A percentile compares a stretch with the other conserved stretches of the same genome.
Evolutionary conservation across 2,329 filamentous ascomycete genomes (phyloP).

Genomic region (Colletotrichum viniferum): DNA sequence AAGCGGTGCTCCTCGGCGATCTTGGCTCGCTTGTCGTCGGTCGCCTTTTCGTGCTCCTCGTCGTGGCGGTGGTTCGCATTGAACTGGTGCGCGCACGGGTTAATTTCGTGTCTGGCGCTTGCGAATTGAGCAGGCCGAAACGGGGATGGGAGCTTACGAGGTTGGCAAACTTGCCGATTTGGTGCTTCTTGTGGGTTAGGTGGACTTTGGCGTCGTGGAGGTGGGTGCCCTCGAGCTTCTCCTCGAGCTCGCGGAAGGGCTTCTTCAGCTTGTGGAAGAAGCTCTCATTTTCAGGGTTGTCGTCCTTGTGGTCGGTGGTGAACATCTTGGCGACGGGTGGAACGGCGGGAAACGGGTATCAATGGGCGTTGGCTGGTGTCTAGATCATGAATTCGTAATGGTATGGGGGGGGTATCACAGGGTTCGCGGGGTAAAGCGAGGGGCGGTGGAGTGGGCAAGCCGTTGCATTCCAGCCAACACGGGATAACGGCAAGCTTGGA

Average conservation of each 20-base stretch:
- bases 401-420: slow-evolving; percentile 8
- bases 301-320: slow-evolving; percentile 19
- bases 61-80: slow-evolving; percentile 92
- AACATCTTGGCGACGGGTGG: not conserved
- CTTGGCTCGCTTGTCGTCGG: slow-evolving; percentile 77
- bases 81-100: slow-evolving; percentile 52
- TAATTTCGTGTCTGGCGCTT: not conserved
- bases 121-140: not conserved
- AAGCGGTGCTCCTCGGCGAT: slow-evolving; percentile 81
- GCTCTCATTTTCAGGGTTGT: slow-evolving; percentile 31
- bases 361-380: not conserved
- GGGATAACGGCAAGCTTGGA: not conserved
- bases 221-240: slow-evolving; percentile 59
- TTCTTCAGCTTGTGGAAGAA: slow-evolving; percentile 54
- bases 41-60: slow-evolving; percentile 85
- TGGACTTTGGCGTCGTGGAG: slow-evolving; percentile 62
- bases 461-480: not conserved
- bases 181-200: slow-evolving; percentile 66
- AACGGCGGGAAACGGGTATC: not conserved
- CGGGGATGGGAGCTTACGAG: slow-evolving; percentile 46
- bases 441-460: not conserved
- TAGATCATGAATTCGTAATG: not conserved
- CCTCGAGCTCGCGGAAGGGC: slow-evolving; percentile 50
- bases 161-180: slow-evolving; percentile 68
- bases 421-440: not conserved